Percentiles rank a stretch among this genome's conserved stretches.
Evolutionary conservation across 495 filamentous ascomycete genomes (phyloP).

Genomic region (Amorphotheca resinae): DNA sequence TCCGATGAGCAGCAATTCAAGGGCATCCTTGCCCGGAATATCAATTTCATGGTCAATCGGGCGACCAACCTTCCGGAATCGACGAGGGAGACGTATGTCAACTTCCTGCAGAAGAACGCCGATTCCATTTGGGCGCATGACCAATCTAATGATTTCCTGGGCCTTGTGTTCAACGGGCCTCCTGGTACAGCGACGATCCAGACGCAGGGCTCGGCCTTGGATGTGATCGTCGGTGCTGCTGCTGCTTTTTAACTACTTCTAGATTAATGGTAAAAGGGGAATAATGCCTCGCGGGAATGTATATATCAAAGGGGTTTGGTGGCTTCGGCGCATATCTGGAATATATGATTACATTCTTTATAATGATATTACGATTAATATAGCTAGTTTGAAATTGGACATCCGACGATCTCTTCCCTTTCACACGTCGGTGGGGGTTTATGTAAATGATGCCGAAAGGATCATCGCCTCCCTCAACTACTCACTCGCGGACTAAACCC

Average conservation of each 20-base stretch:
- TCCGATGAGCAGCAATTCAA: slow-evolving; percentile 60
- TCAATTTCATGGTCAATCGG: slow-evolving; percentile 40
- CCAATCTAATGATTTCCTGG: slow-evolving; percentile 38
- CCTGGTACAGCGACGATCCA: slow-evolving; percentile 31
- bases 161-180: slow-evolving; percentile 47
- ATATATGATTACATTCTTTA: too few species aligned
- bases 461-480: too few species aligned
- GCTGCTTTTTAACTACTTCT: slow-evolving; percentile 1
- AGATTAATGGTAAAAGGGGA: too few species aligned
- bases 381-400: not conserved
- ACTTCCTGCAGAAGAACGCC: slow-evolving; percentile 49
- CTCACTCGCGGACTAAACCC: too few species aligned
- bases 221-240: slow-evolving; percentile 55
- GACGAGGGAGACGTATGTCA: slow-evolving; percentile 37
- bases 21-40: slow-evolving; percentile 63
- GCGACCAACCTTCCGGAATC: slow-evolving; percentile 21
- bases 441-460: too few species aligned
- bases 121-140: slow-evolving; percentile 56
- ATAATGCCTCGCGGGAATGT: not conserved
- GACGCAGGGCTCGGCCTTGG: slow-evolving; percentile 55
- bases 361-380: not conserved
- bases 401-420: too few species aligned
- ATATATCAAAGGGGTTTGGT: too few species aligned
- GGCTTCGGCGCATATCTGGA: too few species aligned
- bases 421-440: too few species aligned